A percentile compares a stretch with the other conserved stretches of the same genome.
Conservation (phyloP, 495 filamentous ascomycete species). For the Saxispiralis lemnorum region DNA sequence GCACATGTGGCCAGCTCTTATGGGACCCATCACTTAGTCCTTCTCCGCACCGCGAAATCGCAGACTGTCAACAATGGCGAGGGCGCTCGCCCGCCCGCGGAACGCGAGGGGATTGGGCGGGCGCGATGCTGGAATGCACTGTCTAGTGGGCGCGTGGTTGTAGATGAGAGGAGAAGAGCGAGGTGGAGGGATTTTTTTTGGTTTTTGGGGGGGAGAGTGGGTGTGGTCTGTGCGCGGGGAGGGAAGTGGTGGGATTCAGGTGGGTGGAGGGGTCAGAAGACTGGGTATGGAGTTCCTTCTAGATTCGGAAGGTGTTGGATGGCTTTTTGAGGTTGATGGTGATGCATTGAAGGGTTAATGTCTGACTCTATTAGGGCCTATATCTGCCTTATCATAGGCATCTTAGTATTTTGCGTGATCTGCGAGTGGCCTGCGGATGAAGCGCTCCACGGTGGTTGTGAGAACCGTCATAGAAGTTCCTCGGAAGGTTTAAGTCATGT, state of each 20-base stretch:
- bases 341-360: no score
- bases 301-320: neutral
- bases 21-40: slow-evolving; percentile 4
- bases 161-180: neutral
- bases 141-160: slow-evolving; percentile 12
- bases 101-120: slow-evolving; percentile 7
- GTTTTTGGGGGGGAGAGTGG: neutral
- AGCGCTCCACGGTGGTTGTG: no score
- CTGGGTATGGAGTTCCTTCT: neutral
- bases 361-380: no score
- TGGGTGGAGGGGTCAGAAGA: neutral
- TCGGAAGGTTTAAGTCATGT: no score
- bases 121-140: slow-evolving; percentile 11
- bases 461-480: no score
- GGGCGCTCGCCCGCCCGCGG: neutral
- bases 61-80: slow-evolving; percentile 8
- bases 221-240: neutral
- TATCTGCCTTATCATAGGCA: no score
- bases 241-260: neutral
- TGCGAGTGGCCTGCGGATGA: no score
- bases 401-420: no score
- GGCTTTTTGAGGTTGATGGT: no score
- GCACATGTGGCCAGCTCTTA: slow-evolving; percentile 15
- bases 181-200: neutral
- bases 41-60: slow-evolving; percentile 14